Evolutionary conservation across 2,329 filamentous ascomycete species (phyloP).

Genomic region (Alternaria atra): DNA sequence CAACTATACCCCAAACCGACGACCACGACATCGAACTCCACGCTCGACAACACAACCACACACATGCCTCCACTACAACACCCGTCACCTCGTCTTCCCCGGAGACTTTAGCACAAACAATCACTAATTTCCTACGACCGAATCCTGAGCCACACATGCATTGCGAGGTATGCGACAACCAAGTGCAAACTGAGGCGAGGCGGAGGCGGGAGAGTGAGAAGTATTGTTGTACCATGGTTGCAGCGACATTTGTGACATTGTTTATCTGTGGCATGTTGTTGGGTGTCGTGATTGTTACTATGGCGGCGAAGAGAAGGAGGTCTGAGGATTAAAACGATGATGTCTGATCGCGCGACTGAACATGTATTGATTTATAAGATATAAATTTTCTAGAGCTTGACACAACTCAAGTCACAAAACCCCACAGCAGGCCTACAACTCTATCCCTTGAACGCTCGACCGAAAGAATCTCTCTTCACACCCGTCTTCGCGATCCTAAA

Average conservation of each 20-base stretch:
- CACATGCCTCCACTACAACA: slow-evolving; percentile 3
- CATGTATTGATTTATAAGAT: not conserved
- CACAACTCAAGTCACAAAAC: not conserved
- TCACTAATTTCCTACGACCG: slow-evolving; percentile 34
- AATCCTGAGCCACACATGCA: slow-evolving; percentile 33
- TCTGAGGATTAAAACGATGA: not conserved
- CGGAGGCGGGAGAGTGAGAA: slow-evolving; percentile 28
- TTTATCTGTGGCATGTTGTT: slow-evolving; percentile 28
- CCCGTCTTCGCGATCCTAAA: slow-evolving; percentile 54
- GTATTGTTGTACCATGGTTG: slow-evolving; percentile 39
- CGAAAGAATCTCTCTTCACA: not conserved
- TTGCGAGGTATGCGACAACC: slow-evolving; percentile 41
- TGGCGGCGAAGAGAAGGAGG: slow-evolving; percentile 6
- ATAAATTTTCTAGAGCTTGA: not conserved
- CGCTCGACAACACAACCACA: slow-evolving; percentile 21
- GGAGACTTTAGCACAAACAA: slow-evolving; percentile 35
- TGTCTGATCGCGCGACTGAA: not conserved
- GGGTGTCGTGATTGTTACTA: slow-evolving; percentile 24
- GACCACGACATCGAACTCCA: slow-evolving; percentile 34
- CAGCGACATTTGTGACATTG: slow-evolving; percentile 29
- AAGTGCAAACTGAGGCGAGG: slow-evolving; percentile 25
- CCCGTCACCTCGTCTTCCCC: not conserved
- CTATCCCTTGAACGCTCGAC: slow-evolving; percentile 12
- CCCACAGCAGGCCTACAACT: not conserved
- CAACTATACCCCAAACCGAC: slow-evolving; percentile 36